A percentile compares a stretch with the other conserved stretches of the same genome.
Evolutionary conservation across 257 asterid species (phyloP).

Genomic region (Nicotiana attenuata): DNA sequence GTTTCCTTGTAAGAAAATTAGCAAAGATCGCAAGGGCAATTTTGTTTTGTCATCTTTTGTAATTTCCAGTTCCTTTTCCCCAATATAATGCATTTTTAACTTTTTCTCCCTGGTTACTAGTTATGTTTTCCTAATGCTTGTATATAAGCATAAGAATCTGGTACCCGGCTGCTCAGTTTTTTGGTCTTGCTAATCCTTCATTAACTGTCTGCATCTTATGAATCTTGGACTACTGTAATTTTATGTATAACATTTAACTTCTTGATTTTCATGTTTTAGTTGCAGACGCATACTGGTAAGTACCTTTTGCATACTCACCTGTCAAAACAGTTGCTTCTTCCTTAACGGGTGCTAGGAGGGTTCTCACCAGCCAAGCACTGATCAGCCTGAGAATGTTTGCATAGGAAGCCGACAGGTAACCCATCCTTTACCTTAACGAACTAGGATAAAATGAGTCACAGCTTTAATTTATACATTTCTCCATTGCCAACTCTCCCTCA

Average conservation of each 20-base stretch:
- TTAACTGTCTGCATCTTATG: neutral
- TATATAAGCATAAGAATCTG: neutral
- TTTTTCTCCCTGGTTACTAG: neutral
- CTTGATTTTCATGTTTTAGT: constrained; percentile 4
- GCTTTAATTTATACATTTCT: neutral
- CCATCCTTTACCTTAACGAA: neutral
- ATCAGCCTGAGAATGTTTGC: neutral
- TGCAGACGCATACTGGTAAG: neutral
- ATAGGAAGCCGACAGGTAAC: neutral
- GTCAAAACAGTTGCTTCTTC: constrained; percentile 4
- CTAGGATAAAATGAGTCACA: neutral
- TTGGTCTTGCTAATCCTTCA: neutral
- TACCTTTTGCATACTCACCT: neutral
- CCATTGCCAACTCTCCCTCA: neutral
- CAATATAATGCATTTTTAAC: neutral
- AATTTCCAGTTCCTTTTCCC: neutral
- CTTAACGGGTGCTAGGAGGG: neutral
- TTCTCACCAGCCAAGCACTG: neutral
- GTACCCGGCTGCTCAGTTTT: neutral
- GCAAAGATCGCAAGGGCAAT: constrained; percentile 5
- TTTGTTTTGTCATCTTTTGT: constrained; percentile 3
- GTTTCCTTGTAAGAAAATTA: constrained; percentile 14
- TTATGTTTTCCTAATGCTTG: neutral
- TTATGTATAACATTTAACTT: neutral
- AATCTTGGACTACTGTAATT: neutral